A percentile compares a stretch with the other conserved stretches of the same genome.
Evolutionary conservation across 805 yeast genomes (phyloP).

Genomic region (Saturnispora kantuleensis): DNA sequence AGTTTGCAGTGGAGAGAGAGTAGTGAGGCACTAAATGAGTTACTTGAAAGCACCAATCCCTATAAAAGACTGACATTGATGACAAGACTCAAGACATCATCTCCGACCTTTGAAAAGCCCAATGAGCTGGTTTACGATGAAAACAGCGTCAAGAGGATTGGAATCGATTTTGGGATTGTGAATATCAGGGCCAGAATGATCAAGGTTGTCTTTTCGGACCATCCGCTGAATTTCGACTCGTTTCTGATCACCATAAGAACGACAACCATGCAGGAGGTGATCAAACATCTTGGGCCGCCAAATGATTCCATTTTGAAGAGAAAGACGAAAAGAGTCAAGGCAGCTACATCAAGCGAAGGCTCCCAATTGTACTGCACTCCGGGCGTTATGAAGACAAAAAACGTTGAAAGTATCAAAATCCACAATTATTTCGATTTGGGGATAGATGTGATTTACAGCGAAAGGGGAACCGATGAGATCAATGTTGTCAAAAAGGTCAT

Average conservation of each 20-base stretch:
- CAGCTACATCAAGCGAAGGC: too few species aligned
- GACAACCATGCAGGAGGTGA: slow-evolving; percentile 40
- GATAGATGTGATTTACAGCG: slow-evolving; percentile 42
- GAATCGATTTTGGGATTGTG: background rate
- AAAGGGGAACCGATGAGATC: slow-evolving; percentile 21
- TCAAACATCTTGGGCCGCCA: slow-evolving; percentile 45
- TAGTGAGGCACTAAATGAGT: background rate
- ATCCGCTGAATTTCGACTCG: slow-evolving; percentile 8
- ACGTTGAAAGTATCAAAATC: slow-evolving; percentile 29
- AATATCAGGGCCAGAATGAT: background rate
- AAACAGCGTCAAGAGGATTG: background rate
- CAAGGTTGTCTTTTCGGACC: slow-evolving; percentile 7
- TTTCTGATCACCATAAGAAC: slow-evolving; percentile 28
- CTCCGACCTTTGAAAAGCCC: too few species aligned
- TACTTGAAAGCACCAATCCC: background rate
- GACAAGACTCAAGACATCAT: too few species aligned
- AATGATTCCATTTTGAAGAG: slow-evolving; percentile 34
- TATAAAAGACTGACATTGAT: background rate
- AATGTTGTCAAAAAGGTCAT: slow-evolving; percentile 36
- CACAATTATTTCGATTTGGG: slow-evolving; percentile 51
- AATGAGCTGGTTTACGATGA: too few species aligned
- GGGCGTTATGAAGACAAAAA: slow-evolving; percentile 15
- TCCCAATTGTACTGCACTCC: too few species aligned
- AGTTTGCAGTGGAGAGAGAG: slow-evolving; percentile 14
- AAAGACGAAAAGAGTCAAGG: slow-evolving; percentile 19